phyloP scores from a whole-genome alignment of 202 grass and related monocot genomes.

The Zoysia matrella region DNA sequence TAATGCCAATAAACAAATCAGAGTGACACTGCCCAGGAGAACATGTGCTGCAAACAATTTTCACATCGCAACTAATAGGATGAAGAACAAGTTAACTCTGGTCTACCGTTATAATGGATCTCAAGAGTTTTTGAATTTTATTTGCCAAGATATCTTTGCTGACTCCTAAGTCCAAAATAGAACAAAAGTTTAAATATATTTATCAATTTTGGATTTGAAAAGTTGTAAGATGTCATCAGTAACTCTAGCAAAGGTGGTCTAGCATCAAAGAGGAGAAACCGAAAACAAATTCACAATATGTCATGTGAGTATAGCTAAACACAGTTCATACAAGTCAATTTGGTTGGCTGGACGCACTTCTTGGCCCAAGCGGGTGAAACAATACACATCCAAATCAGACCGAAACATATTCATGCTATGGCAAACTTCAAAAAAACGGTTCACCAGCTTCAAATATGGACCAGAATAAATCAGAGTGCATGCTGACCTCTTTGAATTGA shows the following conservation, averaged over 20 bases:
- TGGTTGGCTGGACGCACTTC: too few species aligned
- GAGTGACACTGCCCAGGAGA: background rate
- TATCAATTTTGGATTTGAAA: background rate
- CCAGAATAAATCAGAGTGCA: too few species aligned
- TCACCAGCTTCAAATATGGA: too few species aligned
- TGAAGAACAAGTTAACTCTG: too few species aligned
- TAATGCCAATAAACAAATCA: background rate
- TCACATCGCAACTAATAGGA: background rate
- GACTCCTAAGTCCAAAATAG: background rate
- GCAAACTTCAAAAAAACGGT: too few species aligned
- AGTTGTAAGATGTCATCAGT: background rate
- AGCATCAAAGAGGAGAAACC: background rate
- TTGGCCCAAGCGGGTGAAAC: too few species aligned
- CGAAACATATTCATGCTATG: too few species aligned
- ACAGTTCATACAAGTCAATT: background rate
- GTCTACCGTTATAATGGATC: background rate
- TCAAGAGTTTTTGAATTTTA: constrained; percentile 6
- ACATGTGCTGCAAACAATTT: background rate
- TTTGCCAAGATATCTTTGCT: background rate
- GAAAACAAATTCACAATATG: background rate
- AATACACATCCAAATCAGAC: too few species aligned
- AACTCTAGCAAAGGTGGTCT: too few species aligned
- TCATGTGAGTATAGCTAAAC: background rate
- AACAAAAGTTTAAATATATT: background rate
- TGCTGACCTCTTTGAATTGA: too few species aligned